Evolutionary conservation across 108 stramenopile genomes (phyloP).

Genomic region (Cyclostephanos invisitatus): DNA sequence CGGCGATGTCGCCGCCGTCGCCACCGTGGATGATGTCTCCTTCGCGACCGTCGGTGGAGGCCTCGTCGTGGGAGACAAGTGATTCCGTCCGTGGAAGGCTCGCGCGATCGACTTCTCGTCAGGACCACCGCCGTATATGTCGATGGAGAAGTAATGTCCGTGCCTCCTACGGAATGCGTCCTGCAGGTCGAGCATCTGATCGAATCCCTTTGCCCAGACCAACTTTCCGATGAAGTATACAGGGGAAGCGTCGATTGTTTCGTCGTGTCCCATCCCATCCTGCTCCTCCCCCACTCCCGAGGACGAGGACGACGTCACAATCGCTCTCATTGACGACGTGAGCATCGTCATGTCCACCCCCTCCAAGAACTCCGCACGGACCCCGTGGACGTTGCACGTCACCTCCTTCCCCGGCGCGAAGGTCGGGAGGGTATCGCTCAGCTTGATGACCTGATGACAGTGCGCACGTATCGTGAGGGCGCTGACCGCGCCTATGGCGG

Average conservation of each 20-base stretch:
- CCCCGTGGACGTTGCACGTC: slow-evolving; percentile 94
- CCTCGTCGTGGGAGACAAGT: slow-evolving; percentile 29
- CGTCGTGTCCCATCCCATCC: slow-evolving; percentile 1
- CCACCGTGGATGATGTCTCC: neutral
- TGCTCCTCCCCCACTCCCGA: neutral
- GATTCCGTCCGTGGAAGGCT: slow-evolving; percentile 72
- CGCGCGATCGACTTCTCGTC: slow-evolving; percentile 63
- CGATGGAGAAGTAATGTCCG: slow-evolving; percentile 69
- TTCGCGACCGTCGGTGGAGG: slow-evolving; percentile 9
- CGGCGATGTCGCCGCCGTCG: slow-evolving; percentile 1
- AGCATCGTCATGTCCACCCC: slow-evolving; percentile 17
- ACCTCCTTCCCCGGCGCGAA: slow-evolving; percentile 83
- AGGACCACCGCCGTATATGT: slow-evolving; percentile 78
- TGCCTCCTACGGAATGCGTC: slow-evolving; percentile 52
- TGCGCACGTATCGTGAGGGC: slow-evolving; percentile 78
- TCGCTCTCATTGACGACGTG: neutral
- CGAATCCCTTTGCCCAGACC: slow-evolving; percentile 95
- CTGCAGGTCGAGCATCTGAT: slow-evolving; percentile 79
- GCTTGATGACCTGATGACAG: slow-evolving; percentile 84
- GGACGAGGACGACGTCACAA: slow-evolving; percentile 6
- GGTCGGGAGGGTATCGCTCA: slow-evolving; percentile 67
- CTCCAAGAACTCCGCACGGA: slow-evolving; percentile 82
- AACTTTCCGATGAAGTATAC: slow-evolving; percentile 96
- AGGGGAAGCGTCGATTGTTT: slow-evolving; percentile 22
- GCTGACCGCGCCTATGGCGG: slow-evolving; percentile 69